Evolutionary conservation across 1,284 basidiomycete species (phyloP).

Genomic region (Ganoderma meredithae): DNA sequence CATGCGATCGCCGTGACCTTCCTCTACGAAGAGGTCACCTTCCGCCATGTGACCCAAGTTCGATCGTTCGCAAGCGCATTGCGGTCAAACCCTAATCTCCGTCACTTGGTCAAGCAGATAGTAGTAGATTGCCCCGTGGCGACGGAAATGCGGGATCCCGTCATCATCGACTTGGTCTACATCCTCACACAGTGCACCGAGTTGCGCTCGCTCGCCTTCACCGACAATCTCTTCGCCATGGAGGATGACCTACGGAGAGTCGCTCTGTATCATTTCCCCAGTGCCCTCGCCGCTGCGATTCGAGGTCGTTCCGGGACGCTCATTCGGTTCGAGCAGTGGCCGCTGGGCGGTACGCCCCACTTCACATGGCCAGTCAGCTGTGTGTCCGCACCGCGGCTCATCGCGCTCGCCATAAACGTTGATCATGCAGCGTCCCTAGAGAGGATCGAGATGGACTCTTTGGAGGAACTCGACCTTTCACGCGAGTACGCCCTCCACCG

Average conservation of each 20-base stretch:
- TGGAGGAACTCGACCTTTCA: constrained; percentile 25
- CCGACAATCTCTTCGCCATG: constrained; percentile 22
- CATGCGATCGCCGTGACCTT: constrained; percentile 11
- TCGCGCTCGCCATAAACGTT: constrained; percentile 22
- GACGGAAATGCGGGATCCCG: constrained; percentile 13
- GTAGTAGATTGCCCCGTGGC: constrained; percentile 25
- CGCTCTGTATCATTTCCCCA: constrained; percentile 17
- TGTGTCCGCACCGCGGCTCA: constrained; percentile 15
- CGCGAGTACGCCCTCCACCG: constrained; percentile 19
- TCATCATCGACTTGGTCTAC: constrained; percentile 15
- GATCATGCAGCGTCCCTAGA: constrained; percentile 18
- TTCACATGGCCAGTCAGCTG: constrained; percentile 20
- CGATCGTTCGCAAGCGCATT: constrained; percentile 16
- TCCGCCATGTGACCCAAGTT: constrained; percentile 19
- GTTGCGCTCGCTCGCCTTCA: constrained; percentile 18
- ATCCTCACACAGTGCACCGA: constrained; percentile 20
- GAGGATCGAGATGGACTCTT: constrained; percentile 7
- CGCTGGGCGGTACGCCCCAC: constrained; percentile 21
- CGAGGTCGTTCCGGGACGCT: constrained; percentile 5
- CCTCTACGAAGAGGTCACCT: constrained; percentile 23
- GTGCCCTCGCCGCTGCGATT: constrained; percentile 5
- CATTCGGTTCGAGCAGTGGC: constrained; percentile 23
- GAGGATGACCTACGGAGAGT: constrained; percentile 20
- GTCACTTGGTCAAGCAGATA: constrained; percentile 14
- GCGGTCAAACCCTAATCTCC: constrained; percentile 11